A percentile compares a stretch with the other conserved stretches of the same genome.
phyloP scores from a whole-genome alignment of 1,139 yeast genomes.

The Sugiyamaella grinbergsii region DNA sequence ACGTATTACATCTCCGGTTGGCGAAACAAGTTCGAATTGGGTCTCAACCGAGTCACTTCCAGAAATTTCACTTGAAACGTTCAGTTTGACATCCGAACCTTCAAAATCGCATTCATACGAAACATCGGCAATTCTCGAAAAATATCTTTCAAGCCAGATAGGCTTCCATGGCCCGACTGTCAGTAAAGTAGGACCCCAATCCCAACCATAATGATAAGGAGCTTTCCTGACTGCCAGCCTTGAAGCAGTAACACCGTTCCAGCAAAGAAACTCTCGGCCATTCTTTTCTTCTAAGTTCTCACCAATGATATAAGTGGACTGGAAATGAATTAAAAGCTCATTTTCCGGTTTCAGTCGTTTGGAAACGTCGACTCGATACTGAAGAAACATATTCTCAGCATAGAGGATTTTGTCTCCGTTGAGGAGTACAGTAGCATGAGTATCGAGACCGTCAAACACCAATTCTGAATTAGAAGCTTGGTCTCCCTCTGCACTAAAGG shows the following conservation, averaged over 20 bases:
- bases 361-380: conserved; percentile 37
- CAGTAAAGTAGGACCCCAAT: conserved; percentile 56
- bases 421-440: conserved; percentile 47
- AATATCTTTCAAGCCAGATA: conserved; percentile 41
- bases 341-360: conserved; percentile 47
- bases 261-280: conserved; percentile 32
- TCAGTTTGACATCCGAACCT: background rate
- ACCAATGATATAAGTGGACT: conserved; percentile 38
- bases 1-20: background rate
- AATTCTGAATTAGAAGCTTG: conserved; percentile 33
- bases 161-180: conserved; percentile 54
- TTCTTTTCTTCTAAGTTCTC: conserved; percentile 33
- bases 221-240: conserved; percentile 53
- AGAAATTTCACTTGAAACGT: conserved; percentile 2
- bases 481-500: conserved; percentile 25
- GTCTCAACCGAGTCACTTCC: background rate
- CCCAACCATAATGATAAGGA: conserved; percentile 61
- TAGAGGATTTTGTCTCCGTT: conserved; percentile 43
- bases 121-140: conserved; percentile 30
- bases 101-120: conserved; percentile 30
- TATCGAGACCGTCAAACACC: conserved; percentile 49
- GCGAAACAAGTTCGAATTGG: conserved; percentile 1
- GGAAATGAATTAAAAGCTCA: conserved; percentile 35
- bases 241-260: conserved; percentile 47
- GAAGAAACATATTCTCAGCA: conserved; percentile 48